Base-by-base conservation (phyloP, 768 basidiomycete species). In the Tubosaeta sp. region DNA sequence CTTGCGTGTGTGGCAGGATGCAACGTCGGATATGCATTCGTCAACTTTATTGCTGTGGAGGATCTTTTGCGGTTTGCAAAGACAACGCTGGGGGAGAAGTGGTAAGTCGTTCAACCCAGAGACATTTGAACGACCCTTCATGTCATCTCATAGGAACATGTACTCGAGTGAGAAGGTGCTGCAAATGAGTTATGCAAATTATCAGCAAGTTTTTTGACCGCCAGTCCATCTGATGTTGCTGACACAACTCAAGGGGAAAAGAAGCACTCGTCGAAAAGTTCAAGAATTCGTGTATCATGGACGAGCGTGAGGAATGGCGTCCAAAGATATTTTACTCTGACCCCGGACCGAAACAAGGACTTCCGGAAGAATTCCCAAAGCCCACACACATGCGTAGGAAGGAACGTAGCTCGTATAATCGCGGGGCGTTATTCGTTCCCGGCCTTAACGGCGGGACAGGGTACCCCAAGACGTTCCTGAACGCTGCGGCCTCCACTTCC, bases 121-220 rank as follows among this genome's bases (percentile, higher is more conserved):
- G 31, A 53, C 17, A 38, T 44, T 46, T 29, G 54, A 46, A 19
- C 41, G 31, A 34, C 31, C 9, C 11, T 41, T 53, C 35, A 60
- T 41, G 49, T 31, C 48, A 22, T 55, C 47, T 17, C 22, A 14
- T 65, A 91, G 89, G 90, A 93, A 95, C 64, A 84, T 91, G 84
- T 93, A 90, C 65, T 88, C 88, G 9, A 91, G 89, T 55, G 89
- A 94, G 69, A 95, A 95, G 63, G 84, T 92, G 9, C 70, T 93
- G 48, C 87, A 93, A 61, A 91, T 93, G 86, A 88, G 86, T 59
- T 95, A 93, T 64, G 93, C 92, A 4, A 93, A 91, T 59, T 92
- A 90, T 63, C 91, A 94, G 91, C 91, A 56, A 48, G 88, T 77
- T n/a, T 9, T 31, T 47, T 43, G 43, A 26, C 31, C 12, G n/a